These are phyloP conservation scores for Pyracantha coccinea DNA, from an alignment of 331 rosid species.

Conservation along the genomic window DNA sequence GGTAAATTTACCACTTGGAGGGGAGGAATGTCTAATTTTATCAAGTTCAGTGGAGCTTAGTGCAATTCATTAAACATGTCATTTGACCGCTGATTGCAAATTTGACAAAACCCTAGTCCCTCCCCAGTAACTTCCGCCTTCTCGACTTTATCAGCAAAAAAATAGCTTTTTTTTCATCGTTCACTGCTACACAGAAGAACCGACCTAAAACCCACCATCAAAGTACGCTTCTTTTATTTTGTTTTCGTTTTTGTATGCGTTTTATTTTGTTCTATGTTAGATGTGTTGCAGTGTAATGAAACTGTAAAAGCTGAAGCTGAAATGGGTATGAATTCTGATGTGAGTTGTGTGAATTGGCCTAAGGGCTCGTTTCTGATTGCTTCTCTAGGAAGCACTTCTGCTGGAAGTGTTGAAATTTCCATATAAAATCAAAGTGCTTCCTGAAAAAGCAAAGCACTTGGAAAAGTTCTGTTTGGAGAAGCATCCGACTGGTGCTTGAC, in stretches of 20 bases:
- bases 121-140: neutral
- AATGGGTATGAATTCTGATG: neutral
- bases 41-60: neutral
- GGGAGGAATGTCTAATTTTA: neutral
- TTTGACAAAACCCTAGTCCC: conserved; percentile 9
- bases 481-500: too few species aligned
- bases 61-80: neutral
- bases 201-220: neutral
- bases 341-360: neutral
- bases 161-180: neutral
- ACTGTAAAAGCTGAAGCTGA: neutral
- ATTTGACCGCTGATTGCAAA: neutral
- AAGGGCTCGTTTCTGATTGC: neutral
- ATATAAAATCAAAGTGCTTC: too few species aligned
- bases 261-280: neutral
- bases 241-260: too few species aligned
- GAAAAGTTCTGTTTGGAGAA: too few species aligned
- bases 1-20: neutral
- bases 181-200: neutral
- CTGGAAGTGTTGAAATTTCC: too few species aligned
- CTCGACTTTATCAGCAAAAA: neutral
- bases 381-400: too few species aligned
- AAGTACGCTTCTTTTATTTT: neutral
- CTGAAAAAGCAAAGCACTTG: too few species aligned
- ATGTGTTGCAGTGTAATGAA: neutral